Evolutionary conservation across 495 filamentous ascomycete genomes (phyloP).

Genomic region (Evernia prunastri): DNA sequence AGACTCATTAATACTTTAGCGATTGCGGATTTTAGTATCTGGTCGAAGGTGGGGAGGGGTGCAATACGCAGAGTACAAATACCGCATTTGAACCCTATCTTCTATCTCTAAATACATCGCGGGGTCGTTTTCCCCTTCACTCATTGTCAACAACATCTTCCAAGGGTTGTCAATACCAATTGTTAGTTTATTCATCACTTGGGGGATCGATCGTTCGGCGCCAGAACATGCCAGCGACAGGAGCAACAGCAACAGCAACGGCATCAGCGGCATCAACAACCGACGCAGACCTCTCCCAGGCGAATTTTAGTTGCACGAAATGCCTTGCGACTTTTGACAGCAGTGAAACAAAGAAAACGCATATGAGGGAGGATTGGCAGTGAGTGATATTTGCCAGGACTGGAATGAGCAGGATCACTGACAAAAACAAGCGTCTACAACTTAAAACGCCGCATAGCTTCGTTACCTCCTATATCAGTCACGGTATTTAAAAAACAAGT

Average conservation of each 20-base stretch:
- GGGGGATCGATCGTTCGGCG: constrained; percentile 2
- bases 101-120: constrained; percentile 5
- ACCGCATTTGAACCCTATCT: constrained; percentile 6
- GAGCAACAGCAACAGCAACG: constrained; percentile 10
- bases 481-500: constrained; percentile 17
- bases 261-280: constrained; percentile 11
- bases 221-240: constrained; percentile 5
- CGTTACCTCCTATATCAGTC: constrained; percentile 23
- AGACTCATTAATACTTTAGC: too few species aligned
- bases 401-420: constrained; percentile 8
- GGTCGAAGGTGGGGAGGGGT: too few species aligned
- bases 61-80: constrained; percentile 9
- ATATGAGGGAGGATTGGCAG: constrained; percentile 13
- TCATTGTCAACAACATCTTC: constrained; percentile 8
- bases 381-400: constrained; percentile 7
- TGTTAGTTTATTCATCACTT: constrained; percentile 3
- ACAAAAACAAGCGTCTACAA: constrained; percentile 26
- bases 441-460: constrained; percentile 25
- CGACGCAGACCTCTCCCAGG: constrained; percentile 2
- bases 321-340: constrained; percentile 12
- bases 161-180: constrained; percentile 7
- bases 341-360: constrained; percentile 11
- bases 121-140: neutral
- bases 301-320: constrained; percentile 3
- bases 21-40: too few species aligned